Conservation (phyloP, 2,329 filamentous ascomycete species). For the Leptographium radiaticola region DNA sequence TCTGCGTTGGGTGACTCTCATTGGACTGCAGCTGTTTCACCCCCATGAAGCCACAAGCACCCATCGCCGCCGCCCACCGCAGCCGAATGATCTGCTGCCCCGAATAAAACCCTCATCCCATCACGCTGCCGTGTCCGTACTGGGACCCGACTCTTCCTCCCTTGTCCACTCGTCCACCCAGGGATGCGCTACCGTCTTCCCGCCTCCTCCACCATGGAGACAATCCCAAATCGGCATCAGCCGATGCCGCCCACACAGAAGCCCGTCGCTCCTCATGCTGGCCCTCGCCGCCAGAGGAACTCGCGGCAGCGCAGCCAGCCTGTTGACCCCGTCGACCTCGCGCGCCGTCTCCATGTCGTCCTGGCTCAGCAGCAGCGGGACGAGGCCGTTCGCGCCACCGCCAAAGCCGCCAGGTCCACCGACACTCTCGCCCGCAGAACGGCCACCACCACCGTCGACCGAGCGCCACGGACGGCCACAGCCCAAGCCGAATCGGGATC, state of each 20-base stretch:
- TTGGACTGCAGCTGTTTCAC: too few relatives aligned
- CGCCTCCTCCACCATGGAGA: not conserved
- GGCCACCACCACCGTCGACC: not conserved
- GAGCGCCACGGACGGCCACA: not conserved
- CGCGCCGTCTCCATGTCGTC: slow-evolving; percentile 36
- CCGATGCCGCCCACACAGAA: not conserved
- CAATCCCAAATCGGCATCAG: not conserved
- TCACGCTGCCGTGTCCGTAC: too few relatives aligned
- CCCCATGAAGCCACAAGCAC: too few relatives aligned
- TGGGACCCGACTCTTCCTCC: not conserved
- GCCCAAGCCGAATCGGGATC: not conserved
- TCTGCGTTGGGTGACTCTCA: too few relatives aligned
- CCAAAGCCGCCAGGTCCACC: not conserved
- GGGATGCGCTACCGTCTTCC: not conserved
- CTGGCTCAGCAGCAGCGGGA: slow-evolving; percentile 34
- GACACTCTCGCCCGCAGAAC: not conserved
- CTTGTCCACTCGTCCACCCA: not conserved
- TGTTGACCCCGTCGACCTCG: slow-evolving; percentile 43
- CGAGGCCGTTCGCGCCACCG: not conserved
- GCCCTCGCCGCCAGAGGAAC: not conserved
- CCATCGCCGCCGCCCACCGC: too few relatives aligned
- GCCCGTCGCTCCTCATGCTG: not conserved
- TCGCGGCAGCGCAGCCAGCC: not conserved
- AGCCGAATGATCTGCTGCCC: too few relatives aligned
- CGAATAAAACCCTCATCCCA: too few relatives aligned